phyloP scores from a whole-genome alignment of 2,329 filamentous ascomycete species.

The Verticillium klebahnii region DNA sequence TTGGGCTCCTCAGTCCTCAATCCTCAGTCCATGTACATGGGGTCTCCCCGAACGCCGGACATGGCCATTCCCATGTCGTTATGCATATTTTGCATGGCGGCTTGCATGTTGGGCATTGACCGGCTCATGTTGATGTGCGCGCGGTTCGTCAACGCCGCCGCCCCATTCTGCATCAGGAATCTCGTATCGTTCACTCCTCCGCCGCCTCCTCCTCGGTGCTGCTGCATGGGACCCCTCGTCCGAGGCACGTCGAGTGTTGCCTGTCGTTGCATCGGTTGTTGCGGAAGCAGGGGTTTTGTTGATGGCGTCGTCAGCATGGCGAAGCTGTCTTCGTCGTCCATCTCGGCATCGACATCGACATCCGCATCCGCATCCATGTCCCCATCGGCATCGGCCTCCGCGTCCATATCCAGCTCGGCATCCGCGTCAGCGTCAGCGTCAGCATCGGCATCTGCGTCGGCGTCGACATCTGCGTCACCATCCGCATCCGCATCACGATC shows the following conservation, averaged over 20 bases:
- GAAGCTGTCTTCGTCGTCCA: conserved; percentile 56
- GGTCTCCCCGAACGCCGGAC: conserved; percentile 38
- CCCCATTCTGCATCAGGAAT: conserved; percentile 39
- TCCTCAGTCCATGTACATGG: conserved; percentile 48
- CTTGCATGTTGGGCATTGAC: conserved; percentile 42
- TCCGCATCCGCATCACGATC: conserved; percentile 35
- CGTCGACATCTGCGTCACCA: conserved; percentile 30
- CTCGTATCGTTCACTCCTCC: conserved; percentile 22
- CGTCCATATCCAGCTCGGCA: conserved; percentile 27
- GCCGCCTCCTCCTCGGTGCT: conserved; percentile 8
- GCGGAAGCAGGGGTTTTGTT: conserved; percentile 23
- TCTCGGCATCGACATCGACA: conserved; percentile 33
- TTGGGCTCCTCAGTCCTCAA: background rate
- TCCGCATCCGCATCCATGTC: conserved; percentile 12
- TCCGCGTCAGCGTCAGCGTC: conserved; percentile 24
- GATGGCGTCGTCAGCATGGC: conserved; percentile 42
- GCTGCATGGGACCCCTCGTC: conserved; percentile 27
- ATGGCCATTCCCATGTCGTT: conserved; percentile 41
- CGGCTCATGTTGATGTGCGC: conserved; percentile 35
- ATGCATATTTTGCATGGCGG: conserved; percentile 35
- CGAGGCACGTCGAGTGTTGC: conserved; percentile 38
- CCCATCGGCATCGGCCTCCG: conserved; percentile 30
- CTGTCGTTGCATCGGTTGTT: conserved; percentile 22
- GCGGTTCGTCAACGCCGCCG: conserved; percentile 28
- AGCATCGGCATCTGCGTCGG: conserved; percentile 21